Percentiles rank a stretch among this genome's conserved stretches.
Conservation (phyloP, 108 stramenopile species). For the Pseudonitzschia multiseries region DNA sequence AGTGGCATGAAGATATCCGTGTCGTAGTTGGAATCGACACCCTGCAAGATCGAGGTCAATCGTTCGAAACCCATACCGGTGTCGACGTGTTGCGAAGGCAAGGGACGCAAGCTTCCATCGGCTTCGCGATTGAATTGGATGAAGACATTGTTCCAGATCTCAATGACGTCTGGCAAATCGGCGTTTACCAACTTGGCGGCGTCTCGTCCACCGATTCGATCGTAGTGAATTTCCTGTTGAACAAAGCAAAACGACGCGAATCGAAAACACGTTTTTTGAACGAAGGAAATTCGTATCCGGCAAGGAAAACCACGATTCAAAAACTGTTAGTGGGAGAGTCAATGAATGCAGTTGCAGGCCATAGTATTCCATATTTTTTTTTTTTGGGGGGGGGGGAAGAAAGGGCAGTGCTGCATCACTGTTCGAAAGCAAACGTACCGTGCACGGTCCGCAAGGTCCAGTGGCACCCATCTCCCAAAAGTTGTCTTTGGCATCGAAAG, state of each 20-base stretch:
- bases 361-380: background rate
- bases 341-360: no score
- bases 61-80: conserved; percentile 99
- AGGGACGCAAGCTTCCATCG: conserved; percentile 76
- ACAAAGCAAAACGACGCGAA: background rate
- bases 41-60: conserved; percentile 93
- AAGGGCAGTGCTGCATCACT: background rate
- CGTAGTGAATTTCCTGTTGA: conserved; percentile 94
- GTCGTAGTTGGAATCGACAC: conserved; percentile 95
- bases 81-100: conserved; percentile 97
- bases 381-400: background rate
- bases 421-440: conserved; percentile 42
- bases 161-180: conserved; percentile 94
- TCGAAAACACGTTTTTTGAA: background rate
- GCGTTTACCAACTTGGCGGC: conserved; percentile 94
- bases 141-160: conserved; percentile 99
- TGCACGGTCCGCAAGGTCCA: conserved; percentile 99
- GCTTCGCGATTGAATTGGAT: conserved; percentile 99
- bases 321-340: no score
- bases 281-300: background rate
- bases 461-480: conserved; percentile 99
- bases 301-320: background rate
- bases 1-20: conserved; percentile 97
- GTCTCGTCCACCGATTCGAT: conserved; percentile 97
- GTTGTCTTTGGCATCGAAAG: conserved; percentile 95